Evolutionary conservation across 2,329 filamentous ascomycete genomes (phyloP).

Genomic region (Drechslera avenae): DNA sequence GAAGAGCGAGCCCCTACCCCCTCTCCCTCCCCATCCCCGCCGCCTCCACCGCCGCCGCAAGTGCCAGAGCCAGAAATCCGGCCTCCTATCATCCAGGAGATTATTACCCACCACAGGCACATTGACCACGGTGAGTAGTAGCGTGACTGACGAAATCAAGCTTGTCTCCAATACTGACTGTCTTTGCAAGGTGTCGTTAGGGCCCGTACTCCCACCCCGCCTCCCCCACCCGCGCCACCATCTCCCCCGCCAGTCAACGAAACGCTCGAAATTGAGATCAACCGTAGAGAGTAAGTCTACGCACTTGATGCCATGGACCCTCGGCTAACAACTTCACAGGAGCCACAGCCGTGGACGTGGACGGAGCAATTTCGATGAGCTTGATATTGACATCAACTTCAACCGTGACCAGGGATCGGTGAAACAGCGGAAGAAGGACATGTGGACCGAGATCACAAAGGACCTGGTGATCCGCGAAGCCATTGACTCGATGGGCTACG

Average conservation of each 20-base stretch:
- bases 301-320: not conserved
- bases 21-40: conserved; percentile 56
- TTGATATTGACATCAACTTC: conserved; percentile 69
- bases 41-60: conserved; percentile 52
- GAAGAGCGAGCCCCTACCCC: conserved; percentile 58
- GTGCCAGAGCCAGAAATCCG: conserved; percentile 70
- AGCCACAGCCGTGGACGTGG: conserved; percentile 52
- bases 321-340: conserved; percentile 23
- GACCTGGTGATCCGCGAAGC: conserved; percentile 87
- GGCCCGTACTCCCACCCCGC: conserved; percentile 54
- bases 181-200: conserved; percentile 52
- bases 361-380: conserved; percentile 60
- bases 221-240: conserved; percentile 53
- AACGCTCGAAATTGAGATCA: conserved; percentile 62
- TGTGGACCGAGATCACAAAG: conserved; percentile 98
- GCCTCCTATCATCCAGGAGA: conserved; percentile 83
- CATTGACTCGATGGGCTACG: conserved; percentile 81
- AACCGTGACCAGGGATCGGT: conserved; percentile 55
- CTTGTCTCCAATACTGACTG: conserved; percentile 7
- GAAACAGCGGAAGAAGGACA: conserved; percentile 54
- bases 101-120: conserved; percentile 86
- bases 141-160: not conserved
- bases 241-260: conserved; percentile 57
- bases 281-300: conserved; percentile 53
- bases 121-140: conserved; percentile 79